Base-by-base conservation (phyloP, 768 basidiomycete species). In the Trametes gibbosa region DNA sequence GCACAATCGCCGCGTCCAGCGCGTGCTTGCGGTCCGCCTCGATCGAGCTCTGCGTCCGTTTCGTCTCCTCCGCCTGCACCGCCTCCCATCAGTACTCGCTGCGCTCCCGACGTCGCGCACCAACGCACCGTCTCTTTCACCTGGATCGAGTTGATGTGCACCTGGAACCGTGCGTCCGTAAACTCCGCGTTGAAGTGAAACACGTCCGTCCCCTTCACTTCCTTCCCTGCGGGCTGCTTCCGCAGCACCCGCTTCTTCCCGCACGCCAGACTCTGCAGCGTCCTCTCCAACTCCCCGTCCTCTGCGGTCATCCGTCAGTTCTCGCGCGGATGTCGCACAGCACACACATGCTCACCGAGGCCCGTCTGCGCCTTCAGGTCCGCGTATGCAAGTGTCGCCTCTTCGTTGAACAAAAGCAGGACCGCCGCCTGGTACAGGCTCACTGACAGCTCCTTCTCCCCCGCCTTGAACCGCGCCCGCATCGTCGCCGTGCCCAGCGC, bases 131-230 rank as follows among this genome's bases (percentile, higher is more conserved):
- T 86, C 64, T 95, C 89, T 69, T 95, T 95, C 16, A 87, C 89
- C 72, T 98, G 97, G 49, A 99, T 96, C 21, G 95, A 91, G 68
- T 95, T 96, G 75, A 98, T 95, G 73, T 92, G 92, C 40, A 99
- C 82, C 65, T 87, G 91, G 37, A 84, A 74, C 41, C 84, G 80
- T 7, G 87, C 79, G 66, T 96, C 90, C 27, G 84, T 84, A 72
- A 98, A 98, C 9, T 84, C 84, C 29, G 81, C 75, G 70, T 98
- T 97, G 77, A 89, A 94, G 32, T 74, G 73, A 71, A 99, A 98
- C 43, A 81, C 69, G 67, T 98, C 97, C 1, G 71, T 75, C 34
- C 87, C 83, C 27, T 84, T 71, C 39, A 99, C 86, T 21, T 96
- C 94, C 64, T 81, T 84, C 6, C 93, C 90, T 0, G 72, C 70